Evolutionary conservation across 116 monocot genomes (phyloP).

Genomic region (Zostera marina): DNA sequence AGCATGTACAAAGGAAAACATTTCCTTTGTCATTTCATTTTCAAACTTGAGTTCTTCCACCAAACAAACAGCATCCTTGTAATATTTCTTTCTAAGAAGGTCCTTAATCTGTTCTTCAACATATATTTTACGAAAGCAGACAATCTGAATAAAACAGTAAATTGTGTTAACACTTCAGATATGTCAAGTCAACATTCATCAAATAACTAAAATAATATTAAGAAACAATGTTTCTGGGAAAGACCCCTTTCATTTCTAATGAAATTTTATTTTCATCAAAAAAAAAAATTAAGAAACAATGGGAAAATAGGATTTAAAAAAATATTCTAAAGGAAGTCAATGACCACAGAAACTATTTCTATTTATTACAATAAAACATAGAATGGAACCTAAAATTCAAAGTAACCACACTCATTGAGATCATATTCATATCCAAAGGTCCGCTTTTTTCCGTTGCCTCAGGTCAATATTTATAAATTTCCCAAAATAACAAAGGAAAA

Average conservation of each 20-base stretch:
- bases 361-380: too few species aligned
- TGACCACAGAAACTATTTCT: too few species aligned
- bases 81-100: constrained; percentile 70
- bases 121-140: constrained; percentile 51
- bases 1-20: constrained; percentile 91
- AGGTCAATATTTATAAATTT: too few species aligned
- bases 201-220: neutral
- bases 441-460: too few species aligned
- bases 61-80: constrained; percentile 50
- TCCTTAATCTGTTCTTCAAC: constrained; percentile 87
- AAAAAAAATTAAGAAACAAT: neutral
- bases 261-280: too few species aligned
- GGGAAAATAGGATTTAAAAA: neutral
- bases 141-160: constrained; percentile 29
- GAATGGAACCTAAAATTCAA: too few species aligned
- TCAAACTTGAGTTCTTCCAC: constrained; percentile 61
- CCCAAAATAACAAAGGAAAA: too few species aligned
- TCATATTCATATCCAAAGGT: too few species aligned
- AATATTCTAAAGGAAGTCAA: neutral
- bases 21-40: constrained; percentile 74
- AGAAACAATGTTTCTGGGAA: neutral
- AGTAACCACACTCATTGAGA: too few species aligned
- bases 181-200: neutral
- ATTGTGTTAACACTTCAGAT: neutral
- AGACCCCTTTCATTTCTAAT: too few species aligned